Evolutionary conservation across 768 basidiomycete species (phyloP), one percentile per base, ranked within the genome.

Genomic region (Cystobasidium ongulense): DNA sequence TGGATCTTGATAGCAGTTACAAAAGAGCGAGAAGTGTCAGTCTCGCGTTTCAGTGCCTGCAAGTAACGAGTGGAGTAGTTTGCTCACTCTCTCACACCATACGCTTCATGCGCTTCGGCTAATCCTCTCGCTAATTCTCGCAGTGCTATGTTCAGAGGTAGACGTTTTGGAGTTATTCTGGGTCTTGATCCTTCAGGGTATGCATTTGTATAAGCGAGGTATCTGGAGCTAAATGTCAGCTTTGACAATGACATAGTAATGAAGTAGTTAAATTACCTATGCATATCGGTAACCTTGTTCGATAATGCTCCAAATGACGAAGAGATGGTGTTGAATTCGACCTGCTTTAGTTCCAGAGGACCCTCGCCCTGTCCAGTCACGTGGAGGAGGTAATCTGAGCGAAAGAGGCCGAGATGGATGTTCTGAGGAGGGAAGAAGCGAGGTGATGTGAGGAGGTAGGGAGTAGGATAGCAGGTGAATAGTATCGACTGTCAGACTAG

Each of bases 281-380:
- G 95, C 79, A 97, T 80, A 27, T 86, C 86, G 1, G 89, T 84
- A 11, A 85, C 83, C 21, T 41, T 83, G 84, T 90, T 84, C 0
- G 90, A 90, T 17, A 97, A 83, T 0, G 88, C 79, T 0, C 92
- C 95, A 80, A 97, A 95, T 0, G 92, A 93, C 0, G 88, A 87
- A 1, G 93, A 91, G 75, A 97, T 94, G 10, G 95, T 96, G 80
- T 99, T 99, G 82, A 97, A 96, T 80, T 99, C 95, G 50, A 98
- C 95, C 82, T 99, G 95, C 80, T 93, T 95, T 75, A 99, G 81
- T n/a, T 83, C 78, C 1, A 83, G 79, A 33, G 82, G 80, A 35
- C 78, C 79, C n/a, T n/a, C n/a, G 2, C 76, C 74, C 0, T 77
- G 76, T 1, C 84, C 70, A 1, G 74, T 27, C 8, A 84, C 81